Base-by-base conservation (phyloP, 768 basidiomycete genomes). In the Podaxis sp. region DNA sequence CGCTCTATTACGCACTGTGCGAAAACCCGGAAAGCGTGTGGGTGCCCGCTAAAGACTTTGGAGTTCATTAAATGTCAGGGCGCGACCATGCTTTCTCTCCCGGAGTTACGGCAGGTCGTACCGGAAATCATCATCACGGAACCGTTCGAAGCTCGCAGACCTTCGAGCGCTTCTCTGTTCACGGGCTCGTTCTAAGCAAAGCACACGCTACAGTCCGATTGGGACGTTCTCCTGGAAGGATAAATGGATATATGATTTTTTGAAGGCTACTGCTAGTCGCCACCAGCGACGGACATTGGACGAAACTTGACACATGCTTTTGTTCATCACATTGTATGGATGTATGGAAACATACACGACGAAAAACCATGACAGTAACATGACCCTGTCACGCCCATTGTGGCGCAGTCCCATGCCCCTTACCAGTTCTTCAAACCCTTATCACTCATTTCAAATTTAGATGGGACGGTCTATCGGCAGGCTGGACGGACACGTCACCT, bases 51-150 rank as follows among this genome's bases (percentile, higher is more conserved):
- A 2, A 56, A 60, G 20, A 62, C 41, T 1, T 36, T 77, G 5
- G 73, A 75, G 33, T 75, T 77, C 55, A 64, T 65, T 15, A 64
- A 68, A 41, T 75, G 73, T 50, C 67, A 69, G 62, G 73, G 73
- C 8, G 59, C 72, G 22, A 58, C 67, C 10, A 12, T 40, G 1
- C 26, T 13, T 2, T 40, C 30, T 6, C 49, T 64, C 53, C 36
- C 41, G 52, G 58, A 64, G 15, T 28, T 67, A 28, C 52, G 53
- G 44, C 50, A 52, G 20, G 28, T 65, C 5, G 64, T 67, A 17
- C 54, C 61, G 20, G 51, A 55, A 28, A 50, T 67, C 10, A 33
- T 62, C 2, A 50, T 66, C 8, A 36, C 46, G 6, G 65, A 66
- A 41, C 53, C 46, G 3, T 55, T 66, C 30, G 51, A 54, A 37